These are phyloP conservation scores for Claviceps purpurea DNA, from an alignment of 2,329 filamentous ascomycete species.

Conservation along the genomic window DNA sequence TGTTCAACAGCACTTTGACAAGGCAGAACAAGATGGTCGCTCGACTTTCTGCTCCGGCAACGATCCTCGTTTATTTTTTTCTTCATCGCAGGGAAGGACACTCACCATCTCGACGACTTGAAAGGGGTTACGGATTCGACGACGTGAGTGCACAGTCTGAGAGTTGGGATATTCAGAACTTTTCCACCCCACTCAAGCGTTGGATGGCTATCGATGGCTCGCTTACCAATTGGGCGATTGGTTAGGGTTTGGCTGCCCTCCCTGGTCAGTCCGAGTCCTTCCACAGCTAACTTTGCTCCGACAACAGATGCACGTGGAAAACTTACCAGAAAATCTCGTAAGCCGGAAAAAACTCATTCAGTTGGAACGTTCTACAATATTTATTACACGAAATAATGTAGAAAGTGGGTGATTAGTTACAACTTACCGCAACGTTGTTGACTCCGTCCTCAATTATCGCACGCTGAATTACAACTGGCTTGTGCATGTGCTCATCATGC, in stretches of 20 bases:
- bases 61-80: not conserved
- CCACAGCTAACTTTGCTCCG: not conserved
- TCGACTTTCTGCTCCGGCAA: not conserved
- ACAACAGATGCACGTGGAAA: not conserved
- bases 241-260: conserved; percentile 31
- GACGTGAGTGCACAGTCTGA: conserved; percentile 34
- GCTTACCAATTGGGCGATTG: conserved; percentile 27
- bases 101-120: conserved; percentile 45
- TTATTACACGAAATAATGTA: not conserved
- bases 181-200: conserved; percentile 26
- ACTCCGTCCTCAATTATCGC: not conserved
- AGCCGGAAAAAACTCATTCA: too few species aligned
- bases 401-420: not conserved
- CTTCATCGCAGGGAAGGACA: conserved; percentile 13
- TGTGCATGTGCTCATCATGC: not conserved
- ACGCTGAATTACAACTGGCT: not conserved
- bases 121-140: conserved; percentile 40
- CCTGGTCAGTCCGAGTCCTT: conserved; percentile 1
- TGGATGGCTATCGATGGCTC: conserved; percentile 24
- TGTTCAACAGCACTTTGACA: not conserved
- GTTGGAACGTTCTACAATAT: not conserved
- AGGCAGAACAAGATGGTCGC: not conserved
- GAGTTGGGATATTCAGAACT: conserved; percentile 34
- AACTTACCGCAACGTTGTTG: not conserved
- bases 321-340: not conserved